Base-by-base conservation (phyloP, 305 asterid species). In the Lippia alba region DNA sequence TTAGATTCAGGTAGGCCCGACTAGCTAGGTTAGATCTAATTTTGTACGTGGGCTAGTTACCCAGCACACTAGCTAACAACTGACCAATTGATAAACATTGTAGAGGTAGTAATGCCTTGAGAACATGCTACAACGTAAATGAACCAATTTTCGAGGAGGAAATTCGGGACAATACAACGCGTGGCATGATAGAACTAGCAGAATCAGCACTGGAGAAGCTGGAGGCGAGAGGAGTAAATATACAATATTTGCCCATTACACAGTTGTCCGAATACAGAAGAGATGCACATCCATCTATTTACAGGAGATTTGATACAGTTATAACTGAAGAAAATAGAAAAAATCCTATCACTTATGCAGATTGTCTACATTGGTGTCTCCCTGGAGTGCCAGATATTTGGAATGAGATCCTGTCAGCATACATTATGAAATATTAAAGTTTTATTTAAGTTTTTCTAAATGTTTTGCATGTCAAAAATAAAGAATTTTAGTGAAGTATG, bases 321-420 rank as follows among this genome's bases (percentile, higher is more conserved):
- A 64, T 81, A 46, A 84, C 79, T 3, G 66, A 82, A 70, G 81
- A 84, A 46, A 81, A 60, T 46, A 76, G 39, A 72, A 63, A 30
- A 66, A 8, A 76, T 18, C 89, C 89, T 0, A 36, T n/a, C 18
- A 68, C 64, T 16, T 78, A 85, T 64, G 64, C 91, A 0, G 97
- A 88, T 53, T 86, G 95, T 60, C 70, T 72, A 0, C 96, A 88
- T 51, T 90, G 92, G 91, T 90, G 96, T 61, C 85, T 90, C 45
- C 92, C 91, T 0, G 95, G 92, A 20, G 85, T 90, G 19, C 91
- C 95, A 36, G 95, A 90, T 78, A 69, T 79, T 51, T 90, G 94
- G 96, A 90, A 90, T 69, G 61, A 76, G 10, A 69, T 89, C 61
- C 79, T 90, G 10, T 84, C 84, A 51, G 65, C 82, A 12, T 77